Percentiles rank a stretch among this genome's conserved stretches.
Evolutionary conservation across 805 yeast genomes (phyloP).

Genomic region (Clavispora asparagi): DNA sequence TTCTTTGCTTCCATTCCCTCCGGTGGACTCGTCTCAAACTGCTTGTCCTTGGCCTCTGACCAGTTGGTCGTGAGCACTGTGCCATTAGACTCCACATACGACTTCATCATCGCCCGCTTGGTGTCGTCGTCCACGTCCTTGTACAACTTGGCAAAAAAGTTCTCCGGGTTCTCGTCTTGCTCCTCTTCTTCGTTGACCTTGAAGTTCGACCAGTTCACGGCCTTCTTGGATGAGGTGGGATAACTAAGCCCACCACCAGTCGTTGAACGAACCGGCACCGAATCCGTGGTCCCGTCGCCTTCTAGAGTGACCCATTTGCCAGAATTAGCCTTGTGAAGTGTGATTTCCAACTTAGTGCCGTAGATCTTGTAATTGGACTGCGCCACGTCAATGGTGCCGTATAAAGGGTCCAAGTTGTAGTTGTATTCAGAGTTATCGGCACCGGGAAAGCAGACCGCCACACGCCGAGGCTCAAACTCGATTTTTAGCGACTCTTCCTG

Average conservation of each 20-base stretch:
- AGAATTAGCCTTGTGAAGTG: conserved; percentile 42
- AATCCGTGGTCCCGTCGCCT: conserved; percentile 15
- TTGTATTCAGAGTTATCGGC: conserved; percentile 50
- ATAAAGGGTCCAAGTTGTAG: conserved; percentile 52
- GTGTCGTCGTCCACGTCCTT: conserved; percentile 83
- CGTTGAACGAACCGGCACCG: conserved; percentile 6
- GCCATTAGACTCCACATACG: conserved; percentile 89
- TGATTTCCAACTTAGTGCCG: conserved; percentile 71
- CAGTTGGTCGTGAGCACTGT: conserved; percentile 91
- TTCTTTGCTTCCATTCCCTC: conserved; percentile 61
- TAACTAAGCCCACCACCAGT: conserved; percentile 27
- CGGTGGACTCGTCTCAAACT: conserved; percentile 67
- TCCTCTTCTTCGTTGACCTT: conserved; percentile 42
- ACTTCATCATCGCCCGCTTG: conserved; percentile 92
- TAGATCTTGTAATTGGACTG: conserved; percentile 47
- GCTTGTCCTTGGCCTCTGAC: conserved; percentile 71
- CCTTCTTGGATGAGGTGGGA: conserved; percentile 61
- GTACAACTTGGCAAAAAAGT: conserved; percentile 72
- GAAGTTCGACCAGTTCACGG: conserved; percentile 63
- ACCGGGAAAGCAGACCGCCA: conserved; percentile 44
- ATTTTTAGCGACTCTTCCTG: conserved; percentile 45
- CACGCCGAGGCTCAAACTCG: conserved; percentile 29
- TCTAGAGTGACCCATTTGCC: conserved; percentile 56
- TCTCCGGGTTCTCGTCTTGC: conserved; percentile 45
- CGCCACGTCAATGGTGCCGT: conserved; percentile 43